Base-by-base conservation (phyloP, 192 early-diverging fungal species). In the Umbelopsis sp. region DNA sequence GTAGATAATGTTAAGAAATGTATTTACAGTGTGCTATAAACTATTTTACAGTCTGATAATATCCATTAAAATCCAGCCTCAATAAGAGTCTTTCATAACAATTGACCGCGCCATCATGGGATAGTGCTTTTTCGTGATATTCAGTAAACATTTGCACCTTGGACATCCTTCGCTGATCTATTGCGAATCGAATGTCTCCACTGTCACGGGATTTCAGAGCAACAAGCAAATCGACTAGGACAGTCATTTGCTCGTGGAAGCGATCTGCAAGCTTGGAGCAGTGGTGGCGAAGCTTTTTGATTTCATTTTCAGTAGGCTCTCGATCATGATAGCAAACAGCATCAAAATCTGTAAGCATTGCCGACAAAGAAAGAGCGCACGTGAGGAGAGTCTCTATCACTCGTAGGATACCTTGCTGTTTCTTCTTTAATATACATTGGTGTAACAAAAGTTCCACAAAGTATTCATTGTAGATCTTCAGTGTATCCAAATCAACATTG, bases 391-490 rank as follows among this genome's bases (percentile, higher is more conserved):
- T 16, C 33, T 61, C 55, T 25, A 61, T 37, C 27, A 83, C 49
- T 27, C 78, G 75, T 20, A 80, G 48, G 10, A 85, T 73, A 1
- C 75, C 72, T 3, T 74, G 72, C 61, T 87, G 85, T 27, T 77
- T 80, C 23, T 68, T 64, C 64, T 83, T 81, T 21, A 85, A 49
- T 8, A 87, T 66, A 13, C 83, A 85, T 52, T 80, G 79, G 23
- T 72, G 64, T 10, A 85, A 46, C 69, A 87, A 78, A 18, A 71
- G 76, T 52, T 87, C 78, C n/a, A 85, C 51, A 25, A 85, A 47
- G 15, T 79, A 68, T 6, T 87, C 78, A 22, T 87, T 83, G 51
- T 79, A 84, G 9, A 72, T 66, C 4, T 74, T 68, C 47, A 85
- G 52, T 16, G 81, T 71, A 41, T 73, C 66, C 46, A 84, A 49